A percentile compares a stretch with the other conserved stretches of the same genome.
Evolutionary conservation across 352 stramenopile species (phyloP).

Genomic region (Labyrinthula sp.): DNA sequence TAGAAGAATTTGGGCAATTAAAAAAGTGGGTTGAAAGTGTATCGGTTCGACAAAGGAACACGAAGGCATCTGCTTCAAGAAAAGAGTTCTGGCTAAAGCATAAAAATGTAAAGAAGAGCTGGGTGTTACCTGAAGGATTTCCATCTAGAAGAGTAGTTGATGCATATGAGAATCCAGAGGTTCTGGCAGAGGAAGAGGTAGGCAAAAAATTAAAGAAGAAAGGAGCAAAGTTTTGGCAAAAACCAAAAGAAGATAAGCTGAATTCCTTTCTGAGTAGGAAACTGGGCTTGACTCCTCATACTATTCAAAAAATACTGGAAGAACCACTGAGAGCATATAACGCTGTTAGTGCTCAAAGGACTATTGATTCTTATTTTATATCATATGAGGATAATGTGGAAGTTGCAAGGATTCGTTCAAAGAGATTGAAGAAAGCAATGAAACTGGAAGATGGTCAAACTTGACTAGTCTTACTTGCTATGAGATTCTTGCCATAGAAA

Average conservation of each 20-base stretch:
- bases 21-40: slow-evolving; percentile 26
- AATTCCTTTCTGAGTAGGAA: slow-evolving; percentile 4
- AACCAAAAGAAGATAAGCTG: slow-evolving; percentile 1
- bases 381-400: slow-evolving; percentile 11
- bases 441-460: too few species aligned
- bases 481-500: too few species aligned
- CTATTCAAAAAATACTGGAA: slow-evolving; percentile 4
- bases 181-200: slow-evolving; percentile 1
- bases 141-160: slow-evolving; percentile 16
- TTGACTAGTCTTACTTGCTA: too few species aligned
- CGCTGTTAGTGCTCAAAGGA: slow-evolving; percentile 5
- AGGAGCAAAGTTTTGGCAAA: too few species aligned
- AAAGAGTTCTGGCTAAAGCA: slow-evolving; percentile 14
- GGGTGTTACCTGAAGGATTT: slow-evolving; percentile 15
- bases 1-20: slow-evolving; percentile 31
- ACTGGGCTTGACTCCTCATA: slow-evolving; percentile 3
- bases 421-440: slow-evolving; percentile 17
- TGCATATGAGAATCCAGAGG: slow-evolving; percentile 24
- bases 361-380: slow-evolving; percentile 19
- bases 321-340: slow-evolving; percentile 9
- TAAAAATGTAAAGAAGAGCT: slow-evolving; percentile 6
- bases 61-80: too few species aligned
- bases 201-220: too few species aligned
- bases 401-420: slow-evolving; percentile 13
- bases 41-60: neutral